phyloP scores from a whole-genome alignment of 331 rosid genomes.

The Ulmus americana region DNA sequence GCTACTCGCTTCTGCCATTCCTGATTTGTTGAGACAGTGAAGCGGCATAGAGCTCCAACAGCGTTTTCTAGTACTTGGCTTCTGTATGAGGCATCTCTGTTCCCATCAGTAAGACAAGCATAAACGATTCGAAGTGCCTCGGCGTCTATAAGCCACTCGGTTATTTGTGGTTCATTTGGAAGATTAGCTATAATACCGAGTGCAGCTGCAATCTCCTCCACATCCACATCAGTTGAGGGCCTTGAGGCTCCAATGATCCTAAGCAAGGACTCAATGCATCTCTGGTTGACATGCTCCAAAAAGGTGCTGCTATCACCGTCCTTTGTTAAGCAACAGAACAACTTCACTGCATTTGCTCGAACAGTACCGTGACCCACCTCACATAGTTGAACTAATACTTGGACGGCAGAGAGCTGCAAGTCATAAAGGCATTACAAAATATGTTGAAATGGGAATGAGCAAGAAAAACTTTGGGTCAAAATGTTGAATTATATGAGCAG shows the following conservation, averaged over 20 bases:
- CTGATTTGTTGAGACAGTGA: slow-evolving; percentile 47
- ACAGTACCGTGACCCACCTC: slow-evolving; percentile 38
- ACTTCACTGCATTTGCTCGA: slow-evolving; percentile 40
- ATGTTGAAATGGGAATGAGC: neutral
- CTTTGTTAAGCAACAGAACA: slow-evolving; percentile 43
- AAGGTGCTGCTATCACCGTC: slow-evolving; percentile 30
- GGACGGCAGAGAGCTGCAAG: slow-evolving; percentile 52
- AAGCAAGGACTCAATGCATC: slow-evolving; percentile 40
- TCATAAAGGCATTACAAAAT: slow-evolving; percentile 1
- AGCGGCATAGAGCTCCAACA: slow-evolving; percentile 48
- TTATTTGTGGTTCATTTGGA: slow-evolving; percentile 32
- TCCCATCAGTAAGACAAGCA: slow-evolving; percentile 33
- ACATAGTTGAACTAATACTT: slow-evolving; percentile 46
- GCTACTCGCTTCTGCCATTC: slow-evolving; percentile 61
- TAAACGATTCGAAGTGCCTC: slow-evolving; percentile 39
- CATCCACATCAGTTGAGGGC: slow-evolving; percentile 33
- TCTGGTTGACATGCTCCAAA: slow-evolving; percentile 44
- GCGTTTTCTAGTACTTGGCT: slow-evolving; percentile 39
- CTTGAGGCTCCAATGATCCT: slow-evolving; percentile 30
- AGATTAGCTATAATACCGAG: slow-evolving; percentile 48
- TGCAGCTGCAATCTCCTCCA: slow-evolving; percentile 48
- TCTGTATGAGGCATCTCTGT: slow-evolving; percentile 28
- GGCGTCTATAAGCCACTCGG: slow-evolving; percentile 42
- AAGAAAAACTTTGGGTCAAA: no score
- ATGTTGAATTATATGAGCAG: neutral